These are phyloP conservation scores for Dictyostelium brefeldianum DNA, from an alignment of 78 protist genomes.

Conservation along the genomic window DNA sequence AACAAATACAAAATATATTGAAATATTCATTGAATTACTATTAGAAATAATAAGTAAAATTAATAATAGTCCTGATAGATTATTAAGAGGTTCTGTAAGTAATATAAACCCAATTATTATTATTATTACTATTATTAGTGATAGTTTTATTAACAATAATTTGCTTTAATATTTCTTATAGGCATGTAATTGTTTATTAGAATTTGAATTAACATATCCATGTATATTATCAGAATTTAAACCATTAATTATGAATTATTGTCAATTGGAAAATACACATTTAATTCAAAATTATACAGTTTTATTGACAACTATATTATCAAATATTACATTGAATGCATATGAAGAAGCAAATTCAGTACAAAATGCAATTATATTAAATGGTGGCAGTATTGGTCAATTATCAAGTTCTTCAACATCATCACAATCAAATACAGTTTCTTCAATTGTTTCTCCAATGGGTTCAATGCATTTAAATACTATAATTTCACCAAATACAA, in stretches of 20 bases:
- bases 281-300: conserved; percentile 51
- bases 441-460: background rate
- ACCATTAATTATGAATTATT: conserved; percentile 3
- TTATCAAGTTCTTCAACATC: background rate
- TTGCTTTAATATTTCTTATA: too few species aligned
- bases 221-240: conserved; percentile 47
- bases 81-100: conserved; percentile 72
- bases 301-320: conserved; percentile 39
- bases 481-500: conserved; percentile 15
- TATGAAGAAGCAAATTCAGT: conserved; percentile 20
- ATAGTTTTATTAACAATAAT: background rate
- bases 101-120: background rate
- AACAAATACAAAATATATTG: conserved; percentile 60
- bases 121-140: background rate
- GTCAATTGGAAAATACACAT: conserved; percentile 60
- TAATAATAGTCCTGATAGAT: conserved; percentile 54
- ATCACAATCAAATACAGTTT: background rate
- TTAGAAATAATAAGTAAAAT: conserved; percentile 48
- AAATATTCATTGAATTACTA: conserved; percentile 33
- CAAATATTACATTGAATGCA: conserved; percentile 20
- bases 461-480: background rate
- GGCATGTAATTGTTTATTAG: conserved; percentile 73
- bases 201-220: conserved; percentile 71
- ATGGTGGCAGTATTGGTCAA: background rate
- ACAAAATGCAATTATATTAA: background rate